A percentile compares a stretch with the other conserved stretches of the same genome.
Conservation (phyloP, 2,329 filamentous ascomycete genomes). For the Onygenales sp. region DNA sequence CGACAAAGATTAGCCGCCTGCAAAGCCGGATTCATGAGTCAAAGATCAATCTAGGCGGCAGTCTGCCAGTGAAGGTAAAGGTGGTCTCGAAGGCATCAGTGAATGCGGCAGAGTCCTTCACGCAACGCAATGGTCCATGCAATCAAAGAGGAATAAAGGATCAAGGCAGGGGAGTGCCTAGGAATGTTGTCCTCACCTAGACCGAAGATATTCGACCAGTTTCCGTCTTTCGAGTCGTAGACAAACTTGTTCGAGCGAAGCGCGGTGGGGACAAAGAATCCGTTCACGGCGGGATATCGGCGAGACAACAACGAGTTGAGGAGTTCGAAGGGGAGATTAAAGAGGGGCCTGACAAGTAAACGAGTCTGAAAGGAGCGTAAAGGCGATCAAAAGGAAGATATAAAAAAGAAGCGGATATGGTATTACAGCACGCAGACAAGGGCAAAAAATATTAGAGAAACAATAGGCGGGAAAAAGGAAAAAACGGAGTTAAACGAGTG, state of each 20-base stretch:
- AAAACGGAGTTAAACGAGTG: slow-evolving; percentile 11
- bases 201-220: background rate
- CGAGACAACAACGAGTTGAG: background rate
- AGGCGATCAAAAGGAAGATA: background rate
- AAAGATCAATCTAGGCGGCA: no score
- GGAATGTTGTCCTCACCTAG: background rate
- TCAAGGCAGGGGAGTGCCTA: background rate
- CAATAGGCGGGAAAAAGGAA: slow-evolving; percentile 20
- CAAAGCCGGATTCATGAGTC: no score
- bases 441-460: slow-evolving; percentile 12
- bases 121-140: background rate
- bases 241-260: background rate
- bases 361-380: background rate
- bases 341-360: slow-evolving; percentile 31
- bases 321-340: slow-evolving; percentile 5
- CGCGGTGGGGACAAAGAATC: background rate
- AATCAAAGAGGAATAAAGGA: background rate
- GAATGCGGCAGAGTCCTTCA: background rate
- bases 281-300: background rate
- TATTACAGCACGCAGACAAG: background rate
- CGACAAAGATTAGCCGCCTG: background rate
- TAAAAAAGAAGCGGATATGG: background rate
- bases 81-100: background rate
- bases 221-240: background rate
- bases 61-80: background rate